Evolutionary conservation across 345 rosid genomes (phyloP), one percentile per base, ranked within the genome.

Genomic region (Cardamine chenopodiifolia): DNA sequence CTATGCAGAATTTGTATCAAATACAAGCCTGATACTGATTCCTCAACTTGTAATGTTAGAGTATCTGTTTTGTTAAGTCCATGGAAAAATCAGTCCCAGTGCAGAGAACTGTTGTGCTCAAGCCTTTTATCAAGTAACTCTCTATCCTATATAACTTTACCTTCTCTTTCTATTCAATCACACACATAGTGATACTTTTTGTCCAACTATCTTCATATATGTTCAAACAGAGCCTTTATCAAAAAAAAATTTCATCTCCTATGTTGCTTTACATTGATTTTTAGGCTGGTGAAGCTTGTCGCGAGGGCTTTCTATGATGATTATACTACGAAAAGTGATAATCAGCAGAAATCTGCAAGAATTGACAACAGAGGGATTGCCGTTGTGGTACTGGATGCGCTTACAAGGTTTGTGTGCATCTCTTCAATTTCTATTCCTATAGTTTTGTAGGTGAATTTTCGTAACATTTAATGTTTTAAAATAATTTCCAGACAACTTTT

Each of bases 261-360:
- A 29, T 62, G 54, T 57, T 62, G 42, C 2, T 62, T 45, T 19
- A 7, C 73, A 15, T 28, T 61, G 0, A 6, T 10, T 48, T 77
- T 40, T 78, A 90, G 97, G 82, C 64, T 91, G 71, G 97, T 91
- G 81, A 93, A 83, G 82, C 87, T 90, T 32, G 78, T 83, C 19
- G 97, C 89, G 3, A 83, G 96, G 80, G 96, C 92, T 7, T 91
- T 94, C 68, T 94, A 91, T 63, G 95, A 94, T 81, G 90, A 89
- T 54, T 73, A 84, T n/a, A 78, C 91, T 7, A 87, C 89, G 0
- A 83, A 84, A 75, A 90, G 86, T 47, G 96, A 91, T 49, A 89
- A 83, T 80, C 96, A 88, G 79, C 91, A 90, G 17, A 94, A 86
- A 78, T 82, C 75, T 19, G 92, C 88, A 26, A 82, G 85, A 55